Percentiles rank a stretch among this genome's conserved stretches.
Evolutionary conservation across 139 green algal species (phyloP).

Genomic region (Auxenochlorella pyrenoidosa): DNA sequence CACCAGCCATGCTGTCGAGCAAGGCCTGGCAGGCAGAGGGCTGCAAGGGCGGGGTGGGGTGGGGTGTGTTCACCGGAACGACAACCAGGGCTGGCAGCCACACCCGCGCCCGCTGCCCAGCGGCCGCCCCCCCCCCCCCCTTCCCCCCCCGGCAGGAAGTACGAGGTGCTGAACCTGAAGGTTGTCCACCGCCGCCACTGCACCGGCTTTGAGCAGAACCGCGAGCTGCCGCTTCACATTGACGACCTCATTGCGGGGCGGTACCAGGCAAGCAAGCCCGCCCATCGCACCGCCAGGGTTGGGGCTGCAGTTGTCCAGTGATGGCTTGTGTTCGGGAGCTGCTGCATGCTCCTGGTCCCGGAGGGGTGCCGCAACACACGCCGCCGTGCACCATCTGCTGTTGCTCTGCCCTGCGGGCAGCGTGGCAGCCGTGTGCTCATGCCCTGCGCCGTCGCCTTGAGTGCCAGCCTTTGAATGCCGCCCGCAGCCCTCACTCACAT

Average conservation of each 20-base stretch:
- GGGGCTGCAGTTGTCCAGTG: too few relatives aligned
- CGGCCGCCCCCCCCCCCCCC: too few relatives aligned
- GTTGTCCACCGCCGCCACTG: slow-evolving; percentile 68
- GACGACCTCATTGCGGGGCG: slow-evolving; percentile 91
- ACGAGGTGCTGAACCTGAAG: slow-evolving; percentile 81
- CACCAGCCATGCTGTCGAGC: not conserved
- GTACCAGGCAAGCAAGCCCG: slow-evolving; percentile 69
- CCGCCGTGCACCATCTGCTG: not conserved
- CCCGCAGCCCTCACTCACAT: too few relatives aligned
- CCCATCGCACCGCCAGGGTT: too few relatives aligned
- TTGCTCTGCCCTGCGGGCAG: not conserved
- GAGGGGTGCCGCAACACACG: too few relatives aligned
- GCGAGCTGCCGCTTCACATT: slow-evolving; percentile 88
- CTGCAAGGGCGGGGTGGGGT: too few relatives aligned
- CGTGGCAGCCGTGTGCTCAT: not conserved
- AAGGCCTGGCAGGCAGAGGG: not conserved
- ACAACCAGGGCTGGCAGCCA: too few relatives aligned
- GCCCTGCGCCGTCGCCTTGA: too few relatives aligned
- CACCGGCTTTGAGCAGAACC: slow-evolving; percentile 95
- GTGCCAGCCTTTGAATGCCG: too few relatives aligned
- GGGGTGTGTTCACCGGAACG: too few relatives aligned
- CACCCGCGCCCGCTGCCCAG: not conserved
- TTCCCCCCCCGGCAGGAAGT: slow-evolving; percentile 64
- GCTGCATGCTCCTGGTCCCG: too few relatives aligned
- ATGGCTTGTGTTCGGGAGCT: too few relatives aligned